Percentiles rank a stretch among this genome's conserved stretches.
Evolutionary conservation across 2,329 filamentous ascomycete genomes (phyloP).

Genomic region (Hymenoscyphus fraxineus): DNA sequence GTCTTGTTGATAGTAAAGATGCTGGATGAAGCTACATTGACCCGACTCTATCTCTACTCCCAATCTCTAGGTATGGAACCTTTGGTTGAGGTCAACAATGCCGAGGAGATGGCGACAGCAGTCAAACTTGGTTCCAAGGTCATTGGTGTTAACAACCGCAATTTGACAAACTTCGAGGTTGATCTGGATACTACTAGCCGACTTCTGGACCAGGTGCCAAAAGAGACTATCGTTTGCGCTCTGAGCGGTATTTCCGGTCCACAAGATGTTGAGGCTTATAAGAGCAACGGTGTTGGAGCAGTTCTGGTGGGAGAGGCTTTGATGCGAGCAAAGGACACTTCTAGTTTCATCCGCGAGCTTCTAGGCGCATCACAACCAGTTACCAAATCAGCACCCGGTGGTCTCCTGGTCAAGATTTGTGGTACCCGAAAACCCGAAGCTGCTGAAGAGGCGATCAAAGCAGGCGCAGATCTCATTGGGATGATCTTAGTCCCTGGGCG

Average conservation of each 20-base stretch:
- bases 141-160: conserved; percentile 96
- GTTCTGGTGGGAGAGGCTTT: conserved; percentile 93
- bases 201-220: conserved; percentile 79
- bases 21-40: conserved; percentile 72
- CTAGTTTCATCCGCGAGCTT: conserved; percentile 77
- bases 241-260: conserved; percentile 90
- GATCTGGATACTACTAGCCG: conserved; percentile 89
- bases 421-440: conserved; percentile 81
- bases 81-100: conserved; percentile 91
- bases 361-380: conserved; percentile 54
- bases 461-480: conserved; percentile 86
- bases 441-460: conserved; percentile 74
- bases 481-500: conserved; percentile 85
- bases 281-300: conserved; percentile 84
- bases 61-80: conserved; percentile 93
- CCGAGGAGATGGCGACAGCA: conserved; percentile 86
- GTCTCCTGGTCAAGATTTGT: conserved; percentile 86
- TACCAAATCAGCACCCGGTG: conserved; percentile 38
- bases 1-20: conserved; percentile 97
- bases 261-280: conserved; percentile 82
- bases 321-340: conserved; percentile 84
- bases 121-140: conserved; percentile 82
- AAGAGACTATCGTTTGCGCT: conserved; percentile 84
- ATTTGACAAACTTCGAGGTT: conserved; percentile 94
- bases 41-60: conserved; percentile 82